Conservation (phyloP, 2,329 filamentous ascomycete genomes). For the Colletotrichum sidae region DNA sequence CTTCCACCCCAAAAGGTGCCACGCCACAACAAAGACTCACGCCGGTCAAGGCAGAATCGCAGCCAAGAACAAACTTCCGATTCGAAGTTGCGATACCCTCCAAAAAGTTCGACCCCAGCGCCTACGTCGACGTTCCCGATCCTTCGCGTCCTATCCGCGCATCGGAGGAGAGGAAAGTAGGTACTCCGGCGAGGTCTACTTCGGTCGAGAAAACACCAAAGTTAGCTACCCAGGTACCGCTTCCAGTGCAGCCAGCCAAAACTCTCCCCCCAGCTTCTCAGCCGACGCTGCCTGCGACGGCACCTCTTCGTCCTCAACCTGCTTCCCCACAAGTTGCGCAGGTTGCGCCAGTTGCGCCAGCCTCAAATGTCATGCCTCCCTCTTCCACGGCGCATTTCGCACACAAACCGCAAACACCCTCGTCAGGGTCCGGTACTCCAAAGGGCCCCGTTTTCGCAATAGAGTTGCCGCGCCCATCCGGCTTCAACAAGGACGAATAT, state of each 20-base stretch:
- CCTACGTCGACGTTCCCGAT: conserved; percentile 49
- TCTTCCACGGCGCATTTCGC: neutral
- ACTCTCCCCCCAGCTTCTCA: too few relatives aligned
- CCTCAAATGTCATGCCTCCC: neutral
- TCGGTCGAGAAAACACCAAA: conserved; percentile 10
- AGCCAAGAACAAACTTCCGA: conserved; percentile 50
- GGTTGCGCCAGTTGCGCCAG: neutral
- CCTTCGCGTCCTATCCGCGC: conserved; percentile 37
- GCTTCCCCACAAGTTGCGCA: neutral
- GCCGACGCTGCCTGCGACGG: neutral
- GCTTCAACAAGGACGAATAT: conserved; percentile 66
- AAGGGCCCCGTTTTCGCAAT: conserved; percentile 52
- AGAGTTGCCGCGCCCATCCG: conserved; percentile 55
- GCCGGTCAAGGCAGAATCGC: conserved; percentile 43
- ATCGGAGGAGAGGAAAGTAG: conserved; percentile 8
- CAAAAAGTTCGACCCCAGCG: conserved; percentile 53
- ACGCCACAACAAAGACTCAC: conserved; percentile 25
- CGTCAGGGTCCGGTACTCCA: neutral
- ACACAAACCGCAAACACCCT: conserved; percentile 6
- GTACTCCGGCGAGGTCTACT: conserved; percentile 3
- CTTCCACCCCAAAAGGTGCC: conserved; percentile 37
- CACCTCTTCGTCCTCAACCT: neutral
- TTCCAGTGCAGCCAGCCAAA: too few relatives aligned
- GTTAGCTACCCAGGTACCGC: neutral
- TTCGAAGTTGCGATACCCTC: conserved; percentile 63